These are phyloP conservation scores for Trypanosoma rangeli DNA, from an alignment of 208 protist genomes.

Conservation along the genomic window DNA sequence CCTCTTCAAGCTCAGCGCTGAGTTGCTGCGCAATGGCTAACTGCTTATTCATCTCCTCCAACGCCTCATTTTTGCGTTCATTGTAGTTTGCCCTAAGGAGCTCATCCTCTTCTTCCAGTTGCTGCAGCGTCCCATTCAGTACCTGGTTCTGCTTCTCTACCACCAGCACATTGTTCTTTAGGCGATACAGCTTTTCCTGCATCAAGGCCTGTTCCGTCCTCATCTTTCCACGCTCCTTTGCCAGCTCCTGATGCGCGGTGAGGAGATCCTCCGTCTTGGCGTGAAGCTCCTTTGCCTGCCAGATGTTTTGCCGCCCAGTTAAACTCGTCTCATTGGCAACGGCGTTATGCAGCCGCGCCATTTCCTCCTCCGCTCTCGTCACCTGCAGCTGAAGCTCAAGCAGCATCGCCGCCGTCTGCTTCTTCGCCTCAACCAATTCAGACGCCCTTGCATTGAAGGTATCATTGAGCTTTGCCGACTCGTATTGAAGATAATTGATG, in stretches of 20 bases:
- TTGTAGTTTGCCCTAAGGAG: constrained; percentile 26
- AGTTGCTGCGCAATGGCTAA: constrained; percentile 25
- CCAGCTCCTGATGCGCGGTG: constrained; percentile 26
- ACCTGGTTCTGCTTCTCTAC: constrained; percentile 34
- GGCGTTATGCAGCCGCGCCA: constrained; percentile 33
- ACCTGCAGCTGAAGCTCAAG: constrained; percentile 37
- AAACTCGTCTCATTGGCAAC: constrained; percentile 39
- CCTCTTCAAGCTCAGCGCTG: constrained; percentile 31
- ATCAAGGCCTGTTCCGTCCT: constrained; percentile 23
- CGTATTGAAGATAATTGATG: constrained; percentile 31
- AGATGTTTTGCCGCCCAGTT: constrained; percentile 37
- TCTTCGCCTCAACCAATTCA: constrained; percentile 38
- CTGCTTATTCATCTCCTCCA: constrained; percentile 35
- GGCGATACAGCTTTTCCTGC: constrained; percentile 30
- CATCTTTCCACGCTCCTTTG: constrained; percentile 31
- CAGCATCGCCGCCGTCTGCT: constrained; percentile 35
- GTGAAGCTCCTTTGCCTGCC: constrained; percentile 40
- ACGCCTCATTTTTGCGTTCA: constrained; percentile 28
- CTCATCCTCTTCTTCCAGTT: constrained; percentile 32
- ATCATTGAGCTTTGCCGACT: constrained; percentile 26
- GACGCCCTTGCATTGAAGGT: constrained; percentile 25
- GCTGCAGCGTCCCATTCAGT: constrained; percentile 18
- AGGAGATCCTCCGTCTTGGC: constrained; percentile 35
- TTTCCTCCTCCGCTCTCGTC: constrained; percentile 40
- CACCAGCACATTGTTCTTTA: constrained; percentile 33